Base-by-base conservation (phyloP, 345 rosid species). In the Pelargonium nanum region DNA sequence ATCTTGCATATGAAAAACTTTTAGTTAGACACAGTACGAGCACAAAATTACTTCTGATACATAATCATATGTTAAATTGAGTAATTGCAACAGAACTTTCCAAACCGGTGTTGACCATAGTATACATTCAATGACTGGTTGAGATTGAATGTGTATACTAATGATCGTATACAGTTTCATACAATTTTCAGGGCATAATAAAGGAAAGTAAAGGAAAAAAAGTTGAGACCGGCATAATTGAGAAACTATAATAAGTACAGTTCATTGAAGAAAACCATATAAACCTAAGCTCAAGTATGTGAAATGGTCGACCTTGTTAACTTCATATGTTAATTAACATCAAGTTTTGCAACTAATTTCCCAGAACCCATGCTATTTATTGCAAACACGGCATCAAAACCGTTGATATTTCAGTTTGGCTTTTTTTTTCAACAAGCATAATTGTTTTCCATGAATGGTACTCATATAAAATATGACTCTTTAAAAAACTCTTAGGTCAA, bases 1-100 rank as follows among this genome's bases (percentile, higher is more conserved):
- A 93, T 93, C 99, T 93, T 74, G 55, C 32, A 72, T 57, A 73
- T 54, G 1, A 74, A 65, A 52, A 67, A 28, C 26, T 45, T 59
- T 62, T 55, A 26, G 22, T 79, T 62, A 77, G 73, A 69, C 56
- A 59, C 40, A 25, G 22, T 12, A 58, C 16, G 23, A 58, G n/a
- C 20, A 57, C 57, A 32, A 58, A 24, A 51, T 20, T 6, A 45
- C 22, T n/a, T 24, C 4, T 15, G 19, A 59, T 51, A 24, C 40
- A 63, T 50, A 45, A 53, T 28, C 19, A 19, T 4, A 52, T 20
- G n/a, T n/a, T 40, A 40, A 40, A 40, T 9, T 40, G 48, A 40
- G 48, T 40, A 12, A 40, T 40, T 40, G 48, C 48, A 40, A 17
- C 9, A 9, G 16, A 12, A 40, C 16, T 40, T 40, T 40, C 48